Base-by-base conservation (phyloP, 208 protist genomes). In the Blechomonas ayalai region DNA sequence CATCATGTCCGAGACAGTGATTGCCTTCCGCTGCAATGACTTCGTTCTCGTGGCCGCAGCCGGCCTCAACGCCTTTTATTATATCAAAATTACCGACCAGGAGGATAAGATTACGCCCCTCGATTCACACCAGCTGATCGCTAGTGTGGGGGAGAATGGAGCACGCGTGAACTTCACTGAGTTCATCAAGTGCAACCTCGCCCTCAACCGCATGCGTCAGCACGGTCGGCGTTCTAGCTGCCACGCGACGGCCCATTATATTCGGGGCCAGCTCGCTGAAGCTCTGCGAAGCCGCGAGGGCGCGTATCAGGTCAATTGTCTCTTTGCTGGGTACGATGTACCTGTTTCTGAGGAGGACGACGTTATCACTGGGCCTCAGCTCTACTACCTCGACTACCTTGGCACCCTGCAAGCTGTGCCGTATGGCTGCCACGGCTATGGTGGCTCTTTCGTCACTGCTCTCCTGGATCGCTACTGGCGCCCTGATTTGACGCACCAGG, bases 351-450 rank as follows among this genome's bases (percentile, higher is more conserved):
- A 69, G 23, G 67, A 90, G 18, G 82, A 90, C 59, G 77, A 83
- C 36, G 39, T 31, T 1, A 55, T 49, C 31, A 53, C 29, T 8
- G 86, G 76, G 7, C 61, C 86, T 9, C 77, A 73, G 24, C 64
- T 98, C 22, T 98, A 95, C 64, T 98, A 92, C 64, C 66, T 98
- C 54, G 95, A 98, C 62, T 98, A 98, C 72, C 67, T 97, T 16
- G 92, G 82, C 46, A 90, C 84, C 6, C 25, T 97, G 68, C 75
- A 93, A 50, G 65, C 85, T 23, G 82, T 98, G 12, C 76, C 89
- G 6, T 97, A 86, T 65, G 88, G 72, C 32, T 82, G 82, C 56
- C 95, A 98, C 61, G 95, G 95, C 18, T 98, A 98, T 71, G 88
- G 91, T 22, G 74, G 64, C 5, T 72, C 83, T 18, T 97, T 97